Base-by-base conservation (phyloP, 306 rosid genomes). In the Styphnolobium japonicum region DNA sequence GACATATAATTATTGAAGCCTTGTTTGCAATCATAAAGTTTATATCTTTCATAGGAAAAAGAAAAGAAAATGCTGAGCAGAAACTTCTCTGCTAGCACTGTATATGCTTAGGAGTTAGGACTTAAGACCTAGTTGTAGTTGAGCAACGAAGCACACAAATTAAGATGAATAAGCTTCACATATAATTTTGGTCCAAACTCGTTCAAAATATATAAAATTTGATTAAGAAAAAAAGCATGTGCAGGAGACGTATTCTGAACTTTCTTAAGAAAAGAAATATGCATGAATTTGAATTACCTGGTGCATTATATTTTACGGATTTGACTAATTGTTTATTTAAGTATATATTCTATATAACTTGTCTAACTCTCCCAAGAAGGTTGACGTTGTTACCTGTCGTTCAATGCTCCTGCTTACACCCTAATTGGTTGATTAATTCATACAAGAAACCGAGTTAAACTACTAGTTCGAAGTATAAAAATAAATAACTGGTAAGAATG, bases 371-470 rank as follows among this genome's bases (percentile, higher is more conserved):
- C 40, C 64, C 53, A 51, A 23, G 56, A 74, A 56, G 75, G 49
- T 64, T 79, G 61, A 46, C 53, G 10, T 33, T 10, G 56, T 71
- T 2, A 5, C 19, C 25, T n/a, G 6, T 18, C 14, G 16, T 34
- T 37, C 12, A 63, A 63, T 16, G 16, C 48, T 60, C 39, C 4
- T 43, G 6, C 11, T 46, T 37, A 7, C 43, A 62, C 46, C 52
- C 42, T 58, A 55, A 37, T 29, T 18, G 36, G 60, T 78, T 63
- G 36, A 51, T 60, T 76, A 73, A 36, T 37, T 75, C 81, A 52
- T 16, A 11, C 85, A 82, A 76, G 85, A 46, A 67, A 81, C 71
- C 72, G 66, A 75, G 67, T 68, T 60, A 36, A 33, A 37, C 4
- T 36, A 57, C 77, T 64, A 22, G 10, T 48, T 37, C 36, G 34